These are phyloP conservation scores for Saturnispora hagleri DNA, from an alignment of 805 yeast species.

Conservation along the genomic window DNA sequence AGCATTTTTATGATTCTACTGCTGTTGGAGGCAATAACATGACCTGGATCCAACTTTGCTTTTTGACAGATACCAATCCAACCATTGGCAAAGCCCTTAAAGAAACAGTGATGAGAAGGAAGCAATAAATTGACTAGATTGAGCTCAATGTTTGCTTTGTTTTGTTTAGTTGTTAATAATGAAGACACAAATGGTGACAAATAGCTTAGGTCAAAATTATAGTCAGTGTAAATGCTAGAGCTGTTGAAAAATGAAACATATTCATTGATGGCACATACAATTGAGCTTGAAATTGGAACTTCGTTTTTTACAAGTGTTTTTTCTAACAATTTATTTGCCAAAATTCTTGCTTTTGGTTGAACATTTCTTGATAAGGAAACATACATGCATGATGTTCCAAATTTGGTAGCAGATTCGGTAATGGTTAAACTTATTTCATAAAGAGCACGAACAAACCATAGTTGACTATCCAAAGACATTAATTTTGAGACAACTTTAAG, in stretches of 20 bases:
- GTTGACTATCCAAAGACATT: slow-evolving; percentile 33
- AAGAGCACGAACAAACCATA: slow-evolving; percentile 46
- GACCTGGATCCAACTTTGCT: slow-evolving; percentile 56
- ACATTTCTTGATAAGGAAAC: slow-evolving; percentile 35
- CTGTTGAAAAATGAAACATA: slow-evolving; percentile 10
- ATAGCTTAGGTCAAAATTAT: slow-evolving; percentile 20
- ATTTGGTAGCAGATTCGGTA: slow-evolving; percentile 13
- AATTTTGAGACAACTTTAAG: slow-evolving; percentile 45
- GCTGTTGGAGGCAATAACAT: slow-evolving; percentile 31
- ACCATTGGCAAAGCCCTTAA: slow-evolving; percentile 35
- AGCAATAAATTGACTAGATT: slow-evolving; percentile 34
- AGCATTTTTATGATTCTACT: slow-evolving; percentile 20
- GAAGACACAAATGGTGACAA: slow-evolving; percentile 30
- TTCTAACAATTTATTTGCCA: slow-evolving; percentile 27
- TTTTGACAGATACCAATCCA: slow-evolving; percentile 75
- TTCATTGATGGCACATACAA: slow-evolving; percentile 35
- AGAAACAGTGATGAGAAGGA: slow-evolving; percentile 33
- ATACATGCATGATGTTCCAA: slow-evolving; percentile 44
- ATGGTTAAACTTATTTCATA: slow-evolving; percentile 22
- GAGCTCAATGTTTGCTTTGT: slow-evolving; percentile 11
- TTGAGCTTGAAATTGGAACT: slow-evolving; percentile 32
- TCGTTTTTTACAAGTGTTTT: slow-evolving; percentile 30
- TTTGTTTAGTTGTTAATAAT: slow-evolving; percentile 25
- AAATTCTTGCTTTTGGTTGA: slow-evolving; percentile 27
- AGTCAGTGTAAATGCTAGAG: slow-evolving; percentile 10